phyloP scores from a whole-genome alignment of 2,329 filamentous ascomycete genomes.

The Neofusicoccum parvum region DNA sequence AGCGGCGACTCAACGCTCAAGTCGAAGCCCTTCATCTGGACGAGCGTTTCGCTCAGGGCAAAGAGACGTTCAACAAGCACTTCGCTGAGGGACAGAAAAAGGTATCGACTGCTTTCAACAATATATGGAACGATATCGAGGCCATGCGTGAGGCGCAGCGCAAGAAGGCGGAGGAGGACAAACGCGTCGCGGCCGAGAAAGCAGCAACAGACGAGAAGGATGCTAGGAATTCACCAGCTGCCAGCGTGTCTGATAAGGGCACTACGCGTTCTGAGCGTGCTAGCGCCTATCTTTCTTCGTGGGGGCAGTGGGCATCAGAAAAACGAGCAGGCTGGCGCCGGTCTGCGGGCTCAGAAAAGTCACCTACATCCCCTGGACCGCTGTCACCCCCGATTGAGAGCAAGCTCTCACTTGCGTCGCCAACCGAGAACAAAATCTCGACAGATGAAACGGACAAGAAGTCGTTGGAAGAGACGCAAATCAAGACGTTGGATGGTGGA shows the following conservation, averaged over 20 bases:
- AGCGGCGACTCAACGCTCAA: conserved; percentile 73
- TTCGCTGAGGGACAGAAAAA: conserved; percentile 86
- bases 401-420: not conserved
- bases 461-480: not conserved
- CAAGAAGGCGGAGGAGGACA: conserved; percentile 61
- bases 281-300: conserved; percentile 65
- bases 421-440: not conserved
- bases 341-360: not conserved
- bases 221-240: not conserved
- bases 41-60: conserved; percentile 80
- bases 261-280: conserved; percentile 42
- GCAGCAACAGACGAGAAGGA: conserved; percentile 16
- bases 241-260: not conserved
- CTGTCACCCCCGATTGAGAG: not conserved
- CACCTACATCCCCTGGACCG: not conserved
- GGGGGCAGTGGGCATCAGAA: conserved; percentile 70
- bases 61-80: conserved; percentile 85
- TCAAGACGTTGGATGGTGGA: not conserved
- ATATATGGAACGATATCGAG: conserved; percentile 89
- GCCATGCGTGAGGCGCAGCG: conserved; percentile 73
- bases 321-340: conserved; percentile 54
- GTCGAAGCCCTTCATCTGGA: conserved; percentile 93
- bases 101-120: conserved; percentile 83
- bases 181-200: conserved; percentile 30
- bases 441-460: not conserved